Evolutionary conservation across 192 early-diverging fungal species (phyloP).

Genomic region (Geranomyces michiganensis): DNA sequence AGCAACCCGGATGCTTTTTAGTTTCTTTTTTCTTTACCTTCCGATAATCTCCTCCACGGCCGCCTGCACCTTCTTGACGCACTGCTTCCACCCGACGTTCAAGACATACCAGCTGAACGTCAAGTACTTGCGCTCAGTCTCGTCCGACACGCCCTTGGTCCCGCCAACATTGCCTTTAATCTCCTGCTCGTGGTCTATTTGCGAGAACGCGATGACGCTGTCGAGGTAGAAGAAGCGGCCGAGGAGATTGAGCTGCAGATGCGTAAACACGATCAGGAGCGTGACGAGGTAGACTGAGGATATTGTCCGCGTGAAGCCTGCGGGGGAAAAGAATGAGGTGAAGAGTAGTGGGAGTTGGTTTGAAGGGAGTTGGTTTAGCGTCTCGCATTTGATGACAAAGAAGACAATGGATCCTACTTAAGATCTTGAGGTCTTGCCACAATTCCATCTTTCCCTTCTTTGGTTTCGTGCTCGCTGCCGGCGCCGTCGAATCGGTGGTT

Average conservation of each 20-base stretch:
- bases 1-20: no score
- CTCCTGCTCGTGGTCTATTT: slow-evolving; percentile 24
- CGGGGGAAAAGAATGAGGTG: no score
- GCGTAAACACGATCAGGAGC: slow-evolving; percentile 83
- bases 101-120: slow-evolving; percentile 91
- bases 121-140: slow-evolving; percentile 81
- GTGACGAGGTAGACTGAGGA: slow-evolving; percentile 83
- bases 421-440: slow-evolving; percentile 90
- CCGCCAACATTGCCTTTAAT: slow-evolving; percentile 12
- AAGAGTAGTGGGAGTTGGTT: not conserved
- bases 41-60: slow-evolving; percentile 69
- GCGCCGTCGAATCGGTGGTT: no score
- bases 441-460: slow-evolving; percentile 56
- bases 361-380: slow-evolving; percentile 1
- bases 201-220: slow-evolving; percentile 31
- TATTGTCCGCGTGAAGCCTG: slow-evolving; percentile 84
- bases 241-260: slow-evolving; percentile 86
- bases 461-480: not conserved
- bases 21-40: slow-evolving; percentile 49
- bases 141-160: slow-evolving; percentile 39
- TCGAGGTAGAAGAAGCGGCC: slow-evolving; percentile 85
- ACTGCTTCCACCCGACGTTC: slow-evolving; percentile 80
- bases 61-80: slow-evolving; percentile 64
- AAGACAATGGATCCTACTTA: slow-evolving; percentile 56
- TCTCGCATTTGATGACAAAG: no score